phyloP scores from a whole-genome alignment of 2,329 filamentous ascomycete genomes.

The Penicillium concentricum region DNA sequence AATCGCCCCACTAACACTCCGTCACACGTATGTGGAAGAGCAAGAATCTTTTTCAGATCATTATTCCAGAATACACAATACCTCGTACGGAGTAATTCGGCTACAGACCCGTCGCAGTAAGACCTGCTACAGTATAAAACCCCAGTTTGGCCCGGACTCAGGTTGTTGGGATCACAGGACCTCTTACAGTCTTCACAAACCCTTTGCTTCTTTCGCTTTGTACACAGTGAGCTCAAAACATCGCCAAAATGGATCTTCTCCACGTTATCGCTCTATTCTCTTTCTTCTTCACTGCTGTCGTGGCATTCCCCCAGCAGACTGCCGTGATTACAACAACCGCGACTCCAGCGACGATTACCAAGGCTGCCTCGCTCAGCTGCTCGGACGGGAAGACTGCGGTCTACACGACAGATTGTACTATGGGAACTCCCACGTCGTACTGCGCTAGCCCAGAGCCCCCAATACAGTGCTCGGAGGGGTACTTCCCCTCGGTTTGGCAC shows the following conservation, averaged over 20 bases:
- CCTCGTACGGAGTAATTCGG: no score
- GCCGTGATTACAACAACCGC: background rate
- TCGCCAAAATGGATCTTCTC: background rate
- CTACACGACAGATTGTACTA: slow-evolving; percentile 27
- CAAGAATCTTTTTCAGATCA: no score
- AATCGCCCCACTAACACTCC: no score
- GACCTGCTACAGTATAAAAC: background rate
- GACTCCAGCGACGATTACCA: background rate
- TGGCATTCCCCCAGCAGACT: slow-evolving; percentile 12
- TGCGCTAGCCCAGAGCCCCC: slow-evolving; percentile 20
- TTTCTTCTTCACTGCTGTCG: background rate
- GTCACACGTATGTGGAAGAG: no score
- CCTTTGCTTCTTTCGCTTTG: background rate
- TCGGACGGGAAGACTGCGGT: slow-evolving; percentile 21
- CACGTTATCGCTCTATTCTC: background rate
- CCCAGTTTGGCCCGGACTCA: background rate
- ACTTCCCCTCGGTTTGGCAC: slow-evolving; percentile 26
- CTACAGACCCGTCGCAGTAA: no score
- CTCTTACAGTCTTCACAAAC: no score
- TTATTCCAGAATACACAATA: no score
- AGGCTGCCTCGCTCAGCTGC: slow-evolving; percentile 15
- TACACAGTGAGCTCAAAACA: background rate
- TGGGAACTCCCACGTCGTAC: slow-evolving; percentile 24
- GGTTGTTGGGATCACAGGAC: background rate
- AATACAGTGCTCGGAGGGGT: slow-evolving; percentile 20